Percentiles rank a stretch among this genome's conserved stretches.
These are phyloP conservation scores for Aspergillus aculeatinus DNA, from an alignment of 2,329 filamentous ascomycete species.

Conservation along the genomic window DNA sequence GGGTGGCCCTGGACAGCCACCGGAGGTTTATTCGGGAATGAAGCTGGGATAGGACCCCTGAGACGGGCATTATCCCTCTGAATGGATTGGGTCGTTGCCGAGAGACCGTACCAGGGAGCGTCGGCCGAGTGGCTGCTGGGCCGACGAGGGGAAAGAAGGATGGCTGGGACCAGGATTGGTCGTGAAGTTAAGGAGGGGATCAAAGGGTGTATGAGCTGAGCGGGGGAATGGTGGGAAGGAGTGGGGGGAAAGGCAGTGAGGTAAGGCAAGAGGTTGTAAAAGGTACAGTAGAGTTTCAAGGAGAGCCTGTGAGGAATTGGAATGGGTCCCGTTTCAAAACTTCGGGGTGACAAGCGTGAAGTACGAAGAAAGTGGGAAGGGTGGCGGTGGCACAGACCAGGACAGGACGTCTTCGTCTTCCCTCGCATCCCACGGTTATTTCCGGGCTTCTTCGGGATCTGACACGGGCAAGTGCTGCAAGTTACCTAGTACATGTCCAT, in stretches of 20 bases:
- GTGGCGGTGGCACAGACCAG: background rate
- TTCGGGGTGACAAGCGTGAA: background rate
- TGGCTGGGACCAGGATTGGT: background rate
- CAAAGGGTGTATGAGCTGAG: background rate
- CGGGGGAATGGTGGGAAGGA: background rate
- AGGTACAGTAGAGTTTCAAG: too few species aligned
- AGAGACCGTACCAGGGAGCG: background rate
- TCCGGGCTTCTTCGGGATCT: background rate
- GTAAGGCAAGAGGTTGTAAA: too few species aligned
- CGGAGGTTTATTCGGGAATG: background rate
- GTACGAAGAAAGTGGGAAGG: background rate
- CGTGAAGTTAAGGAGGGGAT: background rate
- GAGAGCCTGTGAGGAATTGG: background rate
- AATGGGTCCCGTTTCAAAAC: background rate
- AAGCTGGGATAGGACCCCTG: background rate
- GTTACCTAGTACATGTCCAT: background rate
- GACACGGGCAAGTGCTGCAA: background rate
- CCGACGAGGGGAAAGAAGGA: background rate
- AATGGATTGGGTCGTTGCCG: background rate
- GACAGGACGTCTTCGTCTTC: background rate
- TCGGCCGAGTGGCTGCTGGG: background rate
- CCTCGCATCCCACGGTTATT: background rate
- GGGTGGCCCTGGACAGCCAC: background rate
- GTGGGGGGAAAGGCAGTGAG: background rate
- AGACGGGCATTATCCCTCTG: background rate